Base-by-base conservation (phyloP, 108 stramenopile genomes). In the Licmophora abbreviata region DNA sequence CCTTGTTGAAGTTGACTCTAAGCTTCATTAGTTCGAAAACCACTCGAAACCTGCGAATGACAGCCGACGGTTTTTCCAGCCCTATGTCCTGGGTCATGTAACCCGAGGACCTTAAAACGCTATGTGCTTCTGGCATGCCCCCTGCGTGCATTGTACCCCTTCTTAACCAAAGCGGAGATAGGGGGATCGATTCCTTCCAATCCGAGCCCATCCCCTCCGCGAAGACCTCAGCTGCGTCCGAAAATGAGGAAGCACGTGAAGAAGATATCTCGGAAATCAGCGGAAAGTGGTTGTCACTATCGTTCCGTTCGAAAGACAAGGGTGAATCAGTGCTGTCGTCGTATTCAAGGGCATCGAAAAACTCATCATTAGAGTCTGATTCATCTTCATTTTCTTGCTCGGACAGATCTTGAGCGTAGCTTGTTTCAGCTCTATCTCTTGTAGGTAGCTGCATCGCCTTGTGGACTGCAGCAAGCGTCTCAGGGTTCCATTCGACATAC, bases 401-500 rank as follows among this genome's bases (percentile, higher is more conserved):
- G 12, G 10, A n/a, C n/a, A n/a, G n/a, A 40, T 40, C 38, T 20
- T 40, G 15, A 18, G 38, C 15, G 5, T 40, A 40, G 3, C 18
- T 18, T 20, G 15, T 40, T 1, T 27, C 37, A 21, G 29, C 11
- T 26, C 14, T 20, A 23, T 63, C 38, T 15, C 30, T 20, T 4
- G 14, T 17, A 3, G 75, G 63, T 2, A 64, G 44, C 17, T 60
- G 45, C 23, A 83, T 44, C 17, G 79, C 52, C 31, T 52, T 48
- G 24, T 79, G 74, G 45, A 88, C 68, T 34, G 61, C 61, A 29
- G 80, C 79, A 20, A 88, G 38, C 26, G 73, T 79, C 45, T 88
- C 87, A 8, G 87, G 80, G 44, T 88, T 88, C 87, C 87, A 88
- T 38, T 88, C 81, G 37, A 83, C 58, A 46, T 65, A 83, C 1